Conservation (phyloP, 371 early-diverging fungal species). For the Chytridium lagenaria region DNA sequence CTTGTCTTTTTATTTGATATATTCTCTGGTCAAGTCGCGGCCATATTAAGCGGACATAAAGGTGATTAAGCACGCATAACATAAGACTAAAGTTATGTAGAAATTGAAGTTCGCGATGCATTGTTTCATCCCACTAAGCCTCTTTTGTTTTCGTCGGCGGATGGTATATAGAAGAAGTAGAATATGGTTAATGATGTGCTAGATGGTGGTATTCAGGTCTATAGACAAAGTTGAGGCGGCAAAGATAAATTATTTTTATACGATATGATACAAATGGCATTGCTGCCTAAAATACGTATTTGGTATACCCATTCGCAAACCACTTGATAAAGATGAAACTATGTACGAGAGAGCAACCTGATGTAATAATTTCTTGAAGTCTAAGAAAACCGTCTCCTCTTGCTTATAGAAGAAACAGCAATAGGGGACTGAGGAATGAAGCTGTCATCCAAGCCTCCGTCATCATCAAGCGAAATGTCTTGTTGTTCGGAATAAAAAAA, state of each 20-base stretch:
- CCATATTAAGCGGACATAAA: constrained; percentile 78
- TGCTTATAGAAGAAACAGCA: no score
- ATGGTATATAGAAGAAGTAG: no score
- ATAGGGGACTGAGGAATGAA: no score
- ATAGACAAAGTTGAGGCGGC: not conserved
- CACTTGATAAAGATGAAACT: not conserved
- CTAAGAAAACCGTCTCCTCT: no score
- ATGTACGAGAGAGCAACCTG: no score
- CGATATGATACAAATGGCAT: not conserved
- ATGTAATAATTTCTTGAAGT: no score
- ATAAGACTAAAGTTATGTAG: constrained; percentile 40
- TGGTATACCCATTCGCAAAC: not conserved
- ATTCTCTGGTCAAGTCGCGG: constrained; percentile 72
- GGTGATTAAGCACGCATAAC: constrained; percentile 46
- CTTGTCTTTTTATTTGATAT: constrained; percentile 83
- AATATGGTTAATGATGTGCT: no score
- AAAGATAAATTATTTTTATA: not conserved
- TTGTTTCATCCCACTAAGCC: constrained; percentile 84
- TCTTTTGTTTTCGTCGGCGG: constrained; percentile 80
- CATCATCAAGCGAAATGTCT: no score
- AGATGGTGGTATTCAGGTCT: not conserved
- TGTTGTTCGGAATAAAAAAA: no score
- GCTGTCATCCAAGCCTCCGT: no score
- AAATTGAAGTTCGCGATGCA: constrained; percentile 90
- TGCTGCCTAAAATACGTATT: not conserved